Base-by-base conservation (phyloP, 1,139 yeast genomes). In the Taphrina communis region DNA sequence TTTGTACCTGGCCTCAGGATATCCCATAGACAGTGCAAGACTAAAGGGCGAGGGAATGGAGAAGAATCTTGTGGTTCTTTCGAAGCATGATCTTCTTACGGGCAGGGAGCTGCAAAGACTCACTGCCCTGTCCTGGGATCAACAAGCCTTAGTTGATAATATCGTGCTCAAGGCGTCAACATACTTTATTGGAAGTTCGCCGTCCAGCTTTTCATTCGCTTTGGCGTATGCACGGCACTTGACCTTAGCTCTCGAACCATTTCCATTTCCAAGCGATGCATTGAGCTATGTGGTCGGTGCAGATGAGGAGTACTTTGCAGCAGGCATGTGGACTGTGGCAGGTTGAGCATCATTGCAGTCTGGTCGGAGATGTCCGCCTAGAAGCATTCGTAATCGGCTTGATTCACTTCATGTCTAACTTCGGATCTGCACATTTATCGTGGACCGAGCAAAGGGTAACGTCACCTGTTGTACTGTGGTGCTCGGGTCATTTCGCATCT, bases 211-310 rank as follows among this genome's bases (percentile, higher is more conserved):
- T n/a, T 11, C 42, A 11, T 53, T 53, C 42, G 58, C 39, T 3
- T 36, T 53, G 58, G 58, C 58, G 9, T 53, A 53, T 36, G 14
- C 58, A 31, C 39, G 58, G 7, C 58, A 53, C 21, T n/a, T 31
- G 41, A 36, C 31, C 9, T 2, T 11, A 17, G 25, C 39, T 44
- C 7, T 14, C 9, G 58, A 53, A 12, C 7, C 19, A 12, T 53
- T 3, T 36, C 42, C 58, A 3, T 53, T 31, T 6, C 58, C 58
- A 12, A 12, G 21, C 7, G 58, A 53, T 36, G 14, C 39, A 12
- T 9, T 31, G 42, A 53, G 58, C 21, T 2, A 35, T 3, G 35
- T 53, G 9, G 21, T 36, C 58, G 58, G 58, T 31, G 58, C 11
- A 17, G 42, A 53, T 17, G 9, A 6, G 14, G 42, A 8, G 3